A percentile compares a stretch with the other conserved stretches of the same genome.
phyloP scores from a whole-genome alignment of 371 early-diverging fungal genomes.

The Haplosporangium sp. region DNA sequence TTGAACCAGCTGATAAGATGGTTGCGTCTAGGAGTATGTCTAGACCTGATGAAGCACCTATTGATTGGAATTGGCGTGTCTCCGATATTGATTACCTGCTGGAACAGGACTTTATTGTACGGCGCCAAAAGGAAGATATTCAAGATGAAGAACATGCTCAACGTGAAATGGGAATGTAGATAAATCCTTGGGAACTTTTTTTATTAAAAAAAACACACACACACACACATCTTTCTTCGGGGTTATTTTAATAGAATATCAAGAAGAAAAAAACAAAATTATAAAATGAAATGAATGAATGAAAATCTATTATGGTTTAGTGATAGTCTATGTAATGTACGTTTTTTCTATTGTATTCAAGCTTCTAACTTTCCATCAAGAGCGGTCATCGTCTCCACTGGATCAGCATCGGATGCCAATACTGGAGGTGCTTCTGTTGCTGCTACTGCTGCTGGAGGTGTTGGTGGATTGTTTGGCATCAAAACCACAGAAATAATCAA shows the following conservation, averaged over 20 bases:
- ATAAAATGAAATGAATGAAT: too few species aligned
- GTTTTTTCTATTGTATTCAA: background rate
- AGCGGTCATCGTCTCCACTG: background rate
- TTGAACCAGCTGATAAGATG: conserved; percentile 66
- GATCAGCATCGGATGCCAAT: background rate
- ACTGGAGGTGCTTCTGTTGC: too few species aligned
- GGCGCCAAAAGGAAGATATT: conserved; percentile 41
- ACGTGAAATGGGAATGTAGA: conserved; percentile 50
- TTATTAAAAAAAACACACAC: background rate
- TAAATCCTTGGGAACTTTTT: too few species aligned
- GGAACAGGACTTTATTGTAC: conserved; percentile 63
- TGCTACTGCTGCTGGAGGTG: background rate
- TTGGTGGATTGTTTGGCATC: conserved; percentile 25
- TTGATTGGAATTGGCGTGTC: conserved; percentile 69
- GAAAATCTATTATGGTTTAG: too few species aligned
- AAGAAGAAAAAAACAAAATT: too few species aligned
- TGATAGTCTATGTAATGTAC: background rate
- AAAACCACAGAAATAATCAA: conserved; percentile 17
- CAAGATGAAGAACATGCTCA: conserved; percentile 50
- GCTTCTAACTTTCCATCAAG: conserved; percentile 6
- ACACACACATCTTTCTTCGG: background rate
- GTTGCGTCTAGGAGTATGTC: conserved; percentile 60
- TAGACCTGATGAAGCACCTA: conserved; percentile 63
- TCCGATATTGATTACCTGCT: conserved; percentile 70
- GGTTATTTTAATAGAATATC: background rate